Conservation (phyloP, 1,139 yeast genomes). For the Hemisphaericaspora subhashii region DNA sequence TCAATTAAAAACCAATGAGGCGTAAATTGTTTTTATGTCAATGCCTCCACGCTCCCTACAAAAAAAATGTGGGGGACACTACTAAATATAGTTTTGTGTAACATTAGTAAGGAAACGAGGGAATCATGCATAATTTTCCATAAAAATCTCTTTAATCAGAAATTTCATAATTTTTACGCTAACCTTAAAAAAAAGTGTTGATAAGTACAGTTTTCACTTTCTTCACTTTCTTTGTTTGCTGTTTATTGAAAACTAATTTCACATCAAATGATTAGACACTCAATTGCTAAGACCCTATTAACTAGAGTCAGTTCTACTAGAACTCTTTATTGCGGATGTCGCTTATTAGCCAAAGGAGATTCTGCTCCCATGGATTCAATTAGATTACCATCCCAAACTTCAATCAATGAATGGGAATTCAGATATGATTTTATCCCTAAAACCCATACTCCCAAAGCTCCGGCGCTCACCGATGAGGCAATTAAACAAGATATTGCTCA, state of each 20-base stretch:
- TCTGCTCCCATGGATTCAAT: conserved; percentile 47
- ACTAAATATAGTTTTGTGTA: no score
- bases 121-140: no score
- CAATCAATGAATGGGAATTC: conserved; percentile 51
- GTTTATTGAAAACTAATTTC: no score
- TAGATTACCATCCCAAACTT: conserved; percentile 47
- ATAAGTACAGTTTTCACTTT: no score
- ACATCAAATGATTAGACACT: conserved; percentile 11
- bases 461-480: conserved; percentile 53
- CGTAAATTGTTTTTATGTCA: no score
- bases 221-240: no score
- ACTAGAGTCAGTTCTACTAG: neutral
- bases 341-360: conserved; percentile 40
- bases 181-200: no score
- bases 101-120: no score
- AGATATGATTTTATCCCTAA: conserved; percentile 52
- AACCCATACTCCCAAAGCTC: conserved; percentile 47
- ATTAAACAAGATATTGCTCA: conserved; percentile 50
- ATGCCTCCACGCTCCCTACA: no score
- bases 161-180: no score
- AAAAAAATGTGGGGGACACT: neutral
- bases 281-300: conserved; percentile 11
- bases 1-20: no score
- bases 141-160: no score
- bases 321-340: neutral